Evolutionary conservation across 176 grass and related monocot species (phyloP).

Genomic region (Phoenix dactylifera): DNA sequence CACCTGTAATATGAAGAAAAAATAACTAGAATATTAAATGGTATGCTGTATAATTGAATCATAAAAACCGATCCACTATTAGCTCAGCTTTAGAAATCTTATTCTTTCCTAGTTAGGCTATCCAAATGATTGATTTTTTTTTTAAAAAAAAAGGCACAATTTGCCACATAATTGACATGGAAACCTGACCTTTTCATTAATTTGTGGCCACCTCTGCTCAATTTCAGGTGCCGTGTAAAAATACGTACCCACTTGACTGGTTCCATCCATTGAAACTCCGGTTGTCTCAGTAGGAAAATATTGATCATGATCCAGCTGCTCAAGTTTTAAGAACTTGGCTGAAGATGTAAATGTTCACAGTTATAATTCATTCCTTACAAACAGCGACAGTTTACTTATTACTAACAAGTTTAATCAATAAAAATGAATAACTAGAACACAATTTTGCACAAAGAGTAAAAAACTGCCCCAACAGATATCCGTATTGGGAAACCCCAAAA

Average conservation of each 20-base stretch:
- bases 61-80: too few species aligned
- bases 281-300: constrained; percentile 69
- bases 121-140: too few species aligned
- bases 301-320: constrained; percentile 85
- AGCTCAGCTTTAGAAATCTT: too few species aligned
- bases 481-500: too few species aligned
- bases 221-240: constrained; percentile 96
- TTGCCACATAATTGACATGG: neutral
- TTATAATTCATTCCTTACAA: constrained; percentile 14
- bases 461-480: too few species aligned
- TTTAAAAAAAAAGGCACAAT: too few species aligned
- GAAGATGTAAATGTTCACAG: constrained; percentile 21
- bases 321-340: constrained; percentile 96
- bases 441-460: too few species aligned
- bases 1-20: constrained; percentile 30
- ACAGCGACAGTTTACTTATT: too few species aligned
- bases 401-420: too few species aligned
- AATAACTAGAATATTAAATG: neutral
- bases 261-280: constrained; percentile 80
- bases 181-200: constrained; percentile 82
- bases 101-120: too few species aligned
- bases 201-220: constrained; percentile 90
- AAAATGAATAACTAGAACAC: too few species aligned
- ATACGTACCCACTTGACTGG: constrained; percentile 91
- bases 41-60: neutral